phyloP scores from a whole-genome alignment of 73 alveolate species.

The Symbiodinium pilosum region DNA sequence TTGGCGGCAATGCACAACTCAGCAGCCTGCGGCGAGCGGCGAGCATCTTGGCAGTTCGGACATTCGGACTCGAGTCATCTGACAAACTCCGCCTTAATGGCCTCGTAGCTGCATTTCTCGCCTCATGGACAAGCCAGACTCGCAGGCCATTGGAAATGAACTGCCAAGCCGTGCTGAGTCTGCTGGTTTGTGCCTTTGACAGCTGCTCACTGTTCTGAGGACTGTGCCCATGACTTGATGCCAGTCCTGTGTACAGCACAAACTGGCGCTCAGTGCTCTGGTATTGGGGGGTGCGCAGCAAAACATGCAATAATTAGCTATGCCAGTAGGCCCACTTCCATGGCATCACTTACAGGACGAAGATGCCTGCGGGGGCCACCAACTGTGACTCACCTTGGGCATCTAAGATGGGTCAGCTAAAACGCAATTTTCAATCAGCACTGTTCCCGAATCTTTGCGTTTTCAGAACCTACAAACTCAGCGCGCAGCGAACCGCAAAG shows the following conservation, averaged over 20 bases:
- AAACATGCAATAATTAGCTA: no score
- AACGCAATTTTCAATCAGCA: background rate
- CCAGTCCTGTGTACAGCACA: background rate
- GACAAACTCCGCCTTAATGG: background rate
- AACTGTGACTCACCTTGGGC: conserved; percentile 10
- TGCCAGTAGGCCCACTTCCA: no score
- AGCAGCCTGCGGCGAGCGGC: background rate
- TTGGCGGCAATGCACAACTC: conserved; percentile 12
- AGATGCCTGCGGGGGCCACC: conserved; percentile 21
- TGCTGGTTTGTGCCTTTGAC: no score
- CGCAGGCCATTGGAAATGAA: no score
- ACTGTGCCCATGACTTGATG: background rate
- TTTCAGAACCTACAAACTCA: background rate
- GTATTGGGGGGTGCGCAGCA: no score
- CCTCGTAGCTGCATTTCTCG: conserved; percentile 22
- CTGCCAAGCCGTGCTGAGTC: no score
- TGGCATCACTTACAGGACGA: no score
- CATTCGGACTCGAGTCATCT: background rate
- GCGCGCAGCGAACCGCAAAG: background rate
- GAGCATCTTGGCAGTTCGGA: background rate
- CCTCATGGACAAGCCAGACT: background rate
- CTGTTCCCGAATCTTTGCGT: background rate
- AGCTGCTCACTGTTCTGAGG: background rate
- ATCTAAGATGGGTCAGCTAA: no score
- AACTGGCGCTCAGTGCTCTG: background rate